Percentiles rank a stretch among this genome's conserved stretches.
phyloP scores from a whole-genome alignment of 2,329 filamentous ascomycete genomes.

The Incumbomyces lentus region DNA sequence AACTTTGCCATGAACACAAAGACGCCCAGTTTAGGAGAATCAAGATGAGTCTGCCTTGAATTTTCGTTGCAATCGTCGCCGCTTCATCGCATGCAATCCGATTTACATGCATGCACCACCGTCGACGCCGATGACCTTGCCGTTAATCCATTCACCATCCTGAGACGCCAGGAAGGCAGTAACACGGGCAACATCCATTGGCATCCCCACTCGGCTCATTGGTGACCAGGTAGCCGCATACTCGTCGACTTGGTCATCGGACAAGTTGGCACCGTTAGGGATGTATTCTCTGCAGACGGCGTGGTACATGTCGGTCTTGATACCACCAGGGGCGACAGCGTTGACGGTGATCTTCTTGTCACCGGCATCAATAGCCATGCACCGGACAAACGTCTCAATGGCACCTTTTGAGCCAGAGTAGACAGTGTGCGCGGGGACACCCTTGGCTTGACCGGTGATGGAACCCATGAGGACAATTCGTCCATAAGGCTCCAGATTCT shows the following conservation, averaged over 20 bases:
- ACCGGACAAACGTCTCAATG: constrained; percentile 66
- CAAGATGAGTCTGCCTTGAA: not conserved
- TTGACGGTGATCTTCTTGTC: constrained; percentile 60
- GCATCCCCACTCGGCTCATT: constrained; percentile 47
- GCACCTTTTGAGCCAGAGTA: constrained; percentile 69
- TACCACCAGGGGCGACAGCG: constrained; percentile 55
- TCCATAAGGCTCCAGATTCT: constrained; percentile 58
- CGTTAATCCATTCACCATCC: constrained; percentile 49
- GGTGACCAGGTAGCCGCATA: constrained; percentile 35
- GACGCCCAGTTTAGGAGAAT: not conserved
- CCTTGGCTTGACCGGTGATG: constrained; percentile 57
- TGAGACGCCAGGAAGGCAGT: constrained; percentile 46
- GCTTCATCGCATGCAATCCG: not conserved
- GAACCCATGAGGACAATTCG: constrained; percentile 62
- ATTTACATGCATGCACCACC: constrained; percentile 24
- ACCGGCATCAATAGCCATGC: constrained; percentile 60
- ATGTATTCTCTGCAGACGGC: constrained; percentile 30
- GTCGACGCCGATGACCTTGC: constrained; percentile 29
- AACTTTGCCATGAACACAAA: constrained; percentile 2
- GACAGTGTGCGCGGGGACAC: constrained; percentile 59
- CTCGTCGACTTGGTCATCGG: constrained; percentile 19
- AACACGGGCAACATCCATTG: constrained; percentile 49
- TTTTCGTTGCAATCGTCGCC: no score
- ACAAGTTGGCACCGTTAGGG: constrained; percentile 27
- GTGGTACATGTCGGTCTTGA: constrained; percentile 61